These are phyloP conservation scores for Alternaria longipes DNA, from an alignment of 2,329 filamentous ascomycete genomes.

Conservation along the genomic window DNA sequence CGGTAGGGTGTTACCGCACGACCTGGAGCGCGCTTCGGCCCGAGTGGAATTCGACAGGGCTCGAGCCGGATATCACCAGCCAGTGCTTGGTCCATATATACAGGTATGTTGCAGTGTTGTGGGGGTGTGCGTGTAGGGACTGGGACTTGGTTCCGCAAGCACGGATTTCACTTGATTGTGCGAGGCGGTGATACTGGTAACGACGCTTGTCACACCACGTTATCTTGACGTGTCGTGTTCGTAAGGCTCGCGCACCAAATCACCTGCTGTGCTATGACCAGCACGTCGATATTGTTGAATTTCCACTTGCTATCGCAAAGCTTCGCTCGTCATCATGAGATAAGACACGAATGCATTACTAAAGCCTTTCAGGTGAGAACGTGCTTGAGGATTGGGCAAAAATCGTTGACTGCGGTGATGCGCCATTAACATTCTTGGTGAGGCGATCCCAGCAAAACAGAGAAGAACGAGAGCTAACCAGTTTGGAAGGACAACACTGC, in stretches of 20 bases:
- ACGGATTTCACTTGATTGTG: not conserved
- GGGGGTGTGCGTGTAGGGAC: not conserved
- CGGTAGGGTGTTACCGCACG: conserved; percentile 59
- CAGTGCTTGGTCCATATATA: conserved; percentile 59
- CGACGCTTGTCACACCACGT: not conserved
- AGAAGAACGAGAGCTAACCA: not conserved
- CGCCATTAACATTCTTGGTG: conserved; percentile 60
- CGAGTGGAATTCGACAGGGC: conserved; percentile 61
- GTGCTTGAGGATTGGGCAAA: conserved; percentile 59
- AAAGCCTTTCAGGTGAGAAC: conserved; percentile 49
- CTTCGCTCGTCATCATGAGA: not conserved
- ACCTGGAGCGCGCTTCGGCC: conserved; percentile 63
- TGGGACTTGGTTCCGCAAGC: not conserved
- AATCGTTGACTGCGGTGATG: conserved; percentile 65
- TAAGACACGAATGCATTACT: not conserved
- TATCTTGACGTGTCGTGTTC: not conserved
- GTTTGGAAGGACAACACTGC: conserved; percentile 61
- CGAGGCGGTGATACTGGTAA: not conserved
- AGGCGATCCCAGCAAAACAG: not conserved
- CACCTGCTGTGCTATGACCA: not conserved
- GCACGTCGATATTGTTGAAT: not conserved
- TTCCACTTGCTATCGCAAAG: not conserved
- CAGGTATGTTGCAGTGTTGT: conserved; percentile 46
- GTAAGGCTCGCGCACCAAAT: not conserved
- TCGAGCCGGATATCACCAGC: conserved; percentile 58